Base-by-base conservation (phyloP, 2,329 filamentous ascomycete species). In the Fusarium setosum region DNA sequence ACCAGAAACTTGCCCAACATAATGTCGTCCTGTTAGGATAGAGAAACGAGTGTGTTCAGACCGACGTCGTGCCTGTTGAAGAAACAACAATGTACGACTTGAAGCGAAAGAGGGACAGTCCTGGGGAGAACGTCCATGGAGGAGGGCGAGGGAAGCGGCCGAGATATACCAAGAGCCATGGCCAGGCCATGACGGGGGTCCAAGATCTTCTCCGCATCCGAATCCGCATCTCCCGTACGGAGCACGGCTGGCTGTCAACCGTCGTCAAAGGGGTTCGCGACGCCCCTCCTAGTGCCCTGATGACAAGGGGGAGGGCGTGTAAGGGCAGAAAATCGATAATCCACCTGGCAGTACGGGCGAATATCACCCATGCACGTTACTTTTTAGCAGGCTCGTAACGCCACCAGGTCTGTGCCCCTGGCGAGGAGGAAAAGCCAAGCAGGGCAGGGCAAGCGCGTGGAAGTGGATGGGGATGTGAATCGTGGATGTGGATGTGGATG, bases 311-410 rank as follows among this genome's bases (percentile, higher is more conserved):
- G 64, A 67, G 64, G 63, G 63, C 60, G 64, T 67, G 64, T 24
- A 32, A 63, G 59, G 59, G 54, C 54, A 64, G 17, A 63, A 62
- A 51, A 50, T 64, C 60, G 54, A 64, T 63, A n/a, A 61, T 66
- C 62, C 37, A 29, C 26, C 38, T 45, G 11, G 49, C 18, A 17
- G 15, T 54, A 56, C 59, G 63, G 50, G 41, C 41, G 59, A 59
- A 55, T 45, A 45, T 61, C 34, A 57, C 47, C 63, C 68, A 67
- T 70, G 66, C 69, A 63, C 67, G 59, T 67, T 59, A 56, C 62
- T 59, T 59, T 71, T 61, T 61, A 58, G 66, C 53, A 61, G 57
- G 65, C 62, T 67, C 55, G 65, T 72, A 67, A 68, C 67, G 69
- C 69, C 69, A 72, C 65, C 26, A 29, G 26, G 49, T 61, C 59